Conservation (phyloP, 2,329 filamentous ascomycete species). For the Colletotrichum sp. region DNA sequence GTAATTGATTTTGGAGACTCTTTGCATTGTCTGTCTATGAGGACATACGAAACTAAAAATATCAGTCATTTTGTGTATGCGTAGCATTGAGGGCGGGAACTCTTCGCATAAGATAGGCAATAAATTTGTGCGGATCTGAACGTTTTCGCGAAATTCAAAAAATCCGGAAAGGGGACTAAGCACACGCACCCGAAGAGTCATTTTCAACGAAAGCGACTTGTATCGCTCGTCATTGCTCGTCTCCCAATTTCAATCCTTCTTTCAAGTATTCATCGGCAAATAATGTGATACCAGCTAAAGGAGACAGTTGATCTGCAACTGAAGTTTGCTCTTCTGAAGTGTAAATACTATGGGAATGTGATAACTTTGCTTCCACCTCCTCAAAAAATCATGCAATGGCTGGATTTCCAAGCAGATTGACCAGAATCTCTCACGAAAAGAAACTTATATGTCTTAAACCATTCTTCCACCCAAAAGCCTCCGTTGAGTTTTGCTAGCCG, state of each 20-base stretch:
- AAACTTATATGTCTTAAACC: background rate
- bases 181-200: background rate
- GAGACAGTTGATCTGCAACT: background rate
- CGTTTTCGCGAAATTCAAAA: no score
- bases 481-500: no score
- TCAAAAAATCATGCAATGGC: no score
- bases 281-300: background rate
- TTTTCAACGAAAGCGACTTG: background rate
- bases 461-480: no score
- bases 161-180: background rate
- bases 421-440: fast-evolving
- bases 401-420: fast-evolving
- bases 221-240: background rate
- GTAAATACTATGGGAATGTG: background rate
- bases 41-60: background rate
- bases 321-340: background rate
- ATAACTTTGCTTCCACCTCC: no score
- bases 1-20: no score
- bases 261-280: background rate
- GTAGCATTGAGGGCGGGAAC: background rate
- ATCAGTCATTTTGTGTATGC: background rate
- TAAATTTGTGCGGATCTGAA: background rate
- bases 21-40: background rate
- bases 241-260: background rate
- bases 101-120: background rate